Base-by-base conservation (phyloP, 495 filamentous ascomycete species). In the Lasiosphaeriaceae sp. region DNA sequence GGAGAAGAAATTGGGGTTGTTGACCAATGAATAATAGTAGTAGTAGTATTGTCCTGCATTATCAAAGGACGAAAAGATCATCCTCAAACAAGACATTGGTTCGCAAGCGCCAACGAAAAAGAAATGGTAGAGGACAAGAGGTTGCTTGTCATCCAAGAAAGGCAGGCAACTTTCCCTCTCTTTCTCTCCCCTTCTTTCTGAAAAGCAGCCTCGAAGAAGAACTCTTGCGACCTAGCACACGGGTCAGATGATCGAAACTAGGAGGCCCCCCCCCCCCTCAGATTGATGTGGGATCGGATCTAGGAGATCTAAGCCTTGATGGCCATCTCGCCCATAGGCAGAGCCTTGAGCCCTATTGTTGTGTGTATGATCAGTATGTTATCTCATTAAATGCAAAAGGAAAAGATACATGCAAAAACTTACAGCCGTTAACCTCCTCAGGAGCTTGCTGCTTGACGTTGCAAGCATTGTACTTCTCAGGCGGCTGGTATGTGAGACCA, bases 281-380 rank as follows among this genome's bases (percentile, higher is more conserved):
- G 9, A 12, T 9, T 45, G 41, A 12, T 45, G 11, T 24, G 46
- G 19, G 16, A 44, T n/a, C n/a, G n/a, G n/a, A n/a, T n/a, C 26
- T 3, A 31, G 9, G 9, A 31, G 9, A 3, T 17, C 9, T 77
- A 80, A 58, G 78, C 78, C 71, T 78, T 79, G 57, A 80, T 73
- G 54, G 76, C 73, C 70, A 72, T 74, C 58, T 78, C 73, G 37
- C 79, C 78, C 66, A 80, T 72, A 47, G 79, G 79, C 62, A 81
- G 68, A 55, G 71, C 74, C 65, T 71, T 68, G 64, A 81, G 69
- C 79, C 77, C 77, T 80, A 52, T 49, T 21, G n/a, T 26, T 11
- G 2, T 50, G 14, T 17, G 34, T 37, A n/a, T n/a, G n/a, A 14
- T 37, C 14, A 37, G 34, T 37, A 37, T 14, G 8, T 52, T 20